Evolutionary conservation across 2,329 filamentous ascomycete genomes (phyloP).

Genomic region (Byssoonygena ceratinophila): DNA sequence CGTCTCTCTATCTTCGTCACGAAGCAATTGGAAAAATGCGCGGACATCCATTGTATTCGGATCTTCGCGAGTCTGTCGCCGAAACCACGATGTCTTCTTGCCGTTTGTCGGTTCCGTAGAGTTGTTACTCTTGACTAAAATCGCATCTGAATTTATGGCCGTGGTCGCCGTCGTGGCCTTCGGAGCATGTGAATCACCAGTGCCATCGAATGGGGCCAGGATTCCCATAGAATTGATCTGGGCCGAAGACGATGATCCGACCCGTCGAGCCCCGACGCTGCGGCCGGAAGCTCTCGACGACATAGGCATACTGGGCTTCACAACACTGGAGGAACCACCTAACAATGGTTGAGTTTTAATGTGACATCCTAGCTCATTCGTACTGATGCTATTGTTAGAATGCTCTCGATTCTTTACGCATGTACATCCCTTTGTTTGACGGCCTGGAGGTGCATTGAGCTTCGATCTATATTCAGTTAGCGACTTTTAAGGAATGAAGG

Average conservation of each 20-base stretch:
- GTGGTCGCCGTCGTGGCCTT: constrained; percentile 9
- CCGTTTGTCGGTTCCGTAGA: not conserved
- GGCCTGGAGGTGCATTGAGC: not conserved
- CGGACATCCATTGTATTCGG: constrained; percentile 19
- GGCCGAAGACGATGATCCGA: not conserved
- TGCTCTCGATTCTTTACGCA: constrained; percentile 2
- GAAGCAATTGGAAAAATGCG: constrained; percentile 20
- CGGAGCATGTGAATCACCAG: constrained; percentile 16
- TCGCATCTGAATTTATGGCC: not conserved
- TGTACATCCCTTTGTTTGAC: constrained; percentile 2
- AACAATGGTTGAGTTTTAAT: not conserved
- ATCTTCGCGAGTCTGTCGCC: constrained; percentile 12
- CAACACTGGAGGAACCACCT: not conserved
- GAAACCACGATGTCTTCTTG: constrained; percentile 13
- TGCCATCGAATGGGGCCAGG: constrained; percentile 25
- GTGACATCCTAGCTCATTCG: not conserved
- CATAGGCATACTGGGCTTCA: not conserved
- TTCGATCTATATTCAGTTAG: not conserved
- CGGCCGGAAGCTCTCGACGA: not conserved
- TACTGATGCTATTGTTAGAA: not conserved
- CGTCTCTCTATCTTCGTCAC: constrained; percentile 20
- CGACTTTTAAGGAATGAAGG: not conserved
- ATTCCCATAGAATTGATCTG: constrained; percentile 15
- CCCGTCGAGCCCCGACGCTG: not conserved
- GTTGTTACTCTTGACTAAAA: not conserved